Conservation (phyloP, 2,329 filamentous ascomycete genomes). For the Davidsoniella australis region DNA sequence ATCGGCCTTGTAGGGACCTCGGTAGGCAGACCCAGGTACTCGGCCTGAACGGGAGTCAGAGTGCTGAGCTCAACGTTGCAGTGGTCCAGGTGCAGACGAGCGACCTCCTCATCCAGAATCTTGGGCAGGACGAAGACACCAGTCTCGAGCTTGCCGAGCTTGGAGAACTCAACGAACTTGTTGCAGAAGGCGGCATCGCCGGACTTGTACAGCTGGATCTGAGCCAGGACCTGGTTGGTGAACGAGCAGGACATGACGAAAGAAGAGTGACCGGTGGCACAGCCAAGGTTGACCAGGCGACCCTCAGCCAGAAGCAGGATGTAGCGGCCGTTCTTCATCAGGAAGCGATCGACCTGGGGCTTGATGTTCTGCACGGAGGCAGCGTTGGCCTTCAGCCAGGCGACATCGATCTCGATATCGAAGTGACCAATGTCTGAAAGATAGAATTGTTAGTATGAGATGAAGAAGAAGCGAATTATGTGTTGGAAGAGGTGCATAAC, state of each 20-base stretch:
- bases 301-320: constrained; percentile 98
- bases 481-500: constrained; percentile 19
- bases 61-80: constrained; percentile 86
- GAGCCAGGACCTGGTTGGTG: constrained; percentile 99
- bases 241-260: constrained; percentile 99
- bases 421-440: constrained; percentile 85
- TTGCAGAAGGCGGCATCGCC: constrained; percentile 70
- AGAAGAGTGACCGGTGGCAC: constrained; percentile 95
- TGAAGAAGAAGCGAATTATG: neutral
- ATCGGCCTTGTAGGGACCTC: constrained; percentile 92
- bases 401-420: constrained; percentile 99
- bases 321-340: constrained; percentile 83
- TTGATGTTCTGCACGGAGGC: constrained; percentile 95
- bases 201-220: constrained; percentile 96
- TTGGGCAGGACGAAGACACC: constrained; percentile 96
- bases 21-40: constrained; percentile 74
- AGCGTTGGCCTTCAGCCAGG: constrained; percentile 96
- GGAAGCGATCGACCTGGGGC: constrained; percentile 97
- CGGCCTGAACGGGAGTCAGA: constrained; percentile 72
- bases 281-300: constrained; percentile 97
- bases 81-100: constrained; percentile 80
- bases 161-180: constrained; percentile 94
- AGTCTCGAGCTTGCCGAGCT: constrained; percentile 73
- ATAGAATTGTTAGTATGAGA: constrained; percentile 14
- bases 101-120: constrained; percentile 98